Conservation (phyloP, 176 grass and related monocot genomes). For the Eleusine indica region DNA sequence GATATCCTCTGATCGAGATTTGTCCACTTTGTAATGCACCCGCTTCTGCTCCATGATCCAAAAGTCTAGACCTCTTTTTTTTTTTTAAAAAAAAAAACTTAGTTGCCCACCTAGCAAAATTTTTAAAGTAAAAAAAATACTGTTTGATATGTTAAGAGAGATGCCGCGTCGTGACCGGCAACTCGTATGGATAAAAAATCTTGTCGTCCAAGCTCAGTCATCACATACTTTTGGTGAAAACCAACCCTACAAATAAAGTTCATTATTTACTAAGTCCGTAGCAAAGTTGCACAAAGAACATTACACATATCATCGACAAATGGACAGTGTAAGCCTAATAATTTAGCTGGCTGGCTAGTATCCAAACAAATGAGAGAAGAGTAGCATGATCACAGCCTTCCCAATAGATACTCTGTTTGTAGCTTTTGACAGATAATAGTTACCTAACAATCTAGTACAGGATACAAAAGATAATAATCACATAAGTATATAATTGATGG, state of each 20-base stretch:
- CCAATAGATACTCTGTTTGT: conserved; percentile 41
- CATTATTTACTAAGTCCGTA: not conserved
- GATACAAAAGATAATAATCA: not conserved
- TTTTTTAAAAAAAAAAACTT: not conserved
- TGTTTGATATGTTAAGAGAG: conserved; percentile 24
- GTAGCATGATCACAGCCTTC: conserved; percentile 1
- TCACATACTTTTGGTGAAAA: conserved; percentile 33
- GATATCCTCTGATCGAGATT: conserved; percentile 5
- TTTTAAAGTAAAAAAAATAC: not conserved
- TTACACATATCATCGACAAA: conserved; percentile 43
- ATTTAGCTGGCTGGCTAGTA: conserved; percentile 30
- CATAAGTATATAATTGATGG: conserved; percentile 31
- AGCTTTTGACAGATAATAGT: conserved; percentile 9
- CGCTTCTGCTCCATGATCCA: not conserved
- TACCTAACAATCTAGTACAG: conserved; percentile 9
- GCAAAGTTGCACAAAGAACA: conserved; percentile 40
- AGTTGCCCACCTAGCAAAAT: not conserved
- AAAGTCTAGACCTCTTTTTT: not conserved
- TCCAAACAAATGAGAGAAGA: conserved; percentile 24
- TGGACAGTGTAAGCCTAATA: conserved; percentile 24
- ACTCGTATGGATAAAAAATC: conserved; percentile 9
- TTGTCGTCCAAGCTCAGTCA: conserved; percentile 8
- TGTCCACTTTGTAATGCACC: not conserved
- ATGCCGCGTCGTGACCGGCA: conserved; percentile 18
- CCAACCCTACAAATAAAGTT: conserved; percentile 10